A percentile compares a stretch with the other conserved stretches of the same genome.
Conservation (phyloP, 345 rosid species). For the Ceriops decandra region DNA sequence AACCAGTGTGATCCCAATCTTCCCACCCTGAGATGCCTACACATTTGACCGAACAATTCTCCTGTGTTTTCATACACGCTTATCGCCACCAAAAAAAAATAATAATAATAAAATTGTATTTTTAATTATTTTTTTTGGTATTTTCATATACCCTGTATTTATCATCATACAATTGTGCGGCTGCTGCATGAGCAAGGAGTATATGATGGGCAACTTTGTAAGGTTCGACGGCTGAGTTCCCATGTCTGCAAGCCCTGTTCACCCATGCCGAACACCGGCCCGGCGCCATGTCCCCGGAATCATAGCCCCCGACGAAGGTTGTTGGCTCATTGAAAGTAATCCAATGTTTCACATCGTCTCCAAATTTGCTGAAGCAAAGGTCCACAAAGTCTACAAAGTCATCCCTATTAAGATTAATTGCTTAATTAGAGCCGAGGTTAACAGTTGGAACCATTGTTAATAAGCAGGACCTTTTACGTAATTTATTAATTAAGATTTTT, state of each 20-base stretch:
- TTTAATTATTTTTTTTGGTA: too few relatives aligned
- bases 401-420: slow-evolving; percentile 18
- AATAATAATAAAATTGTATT: too few relatives aligned
- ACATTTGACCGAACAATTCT: background rate
- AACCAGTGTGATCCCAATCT: slow-evolving; percentile 42
- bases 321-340: slow-evolving; percentile 32
- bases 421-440: background rate
- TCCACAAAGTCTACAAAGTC: slow-evolving; percentile 42
- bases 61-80: background rate
- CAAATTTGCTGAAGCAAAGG: slow-evolving; percentile 43
- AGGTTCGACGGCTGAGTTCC: slow-evolving; percentile 35
- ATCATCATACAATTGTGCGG: slow-evolving; percentile 23
- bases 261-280: slow-evolving; percentile 25
- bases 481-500: too few relatives aligned
- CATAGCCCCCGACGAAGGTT: slow-evolving; percentile 6
- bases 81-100: background rate
- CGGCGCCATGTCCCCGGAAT: slow-evolving; percentile 22
- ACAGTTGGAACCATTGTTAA: background rate
- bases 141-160: slow-evolving; percentile 24
- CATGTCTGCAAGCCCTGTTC: slow-evolving; percentile 6
- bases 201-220: slow-evolving; percentile 26
- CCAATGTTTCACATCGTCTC: slow-evolving; percentile 41
- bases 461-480: too few relatives aligned
- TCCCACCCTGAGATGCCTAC: slow-evolving; percentile 42
- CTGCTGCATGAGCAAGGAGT: slow-evolving; percentile 32